Conservation (phyloP, 1,284 basidiomycete species). For the Wolfiporia cocos region DNA sequence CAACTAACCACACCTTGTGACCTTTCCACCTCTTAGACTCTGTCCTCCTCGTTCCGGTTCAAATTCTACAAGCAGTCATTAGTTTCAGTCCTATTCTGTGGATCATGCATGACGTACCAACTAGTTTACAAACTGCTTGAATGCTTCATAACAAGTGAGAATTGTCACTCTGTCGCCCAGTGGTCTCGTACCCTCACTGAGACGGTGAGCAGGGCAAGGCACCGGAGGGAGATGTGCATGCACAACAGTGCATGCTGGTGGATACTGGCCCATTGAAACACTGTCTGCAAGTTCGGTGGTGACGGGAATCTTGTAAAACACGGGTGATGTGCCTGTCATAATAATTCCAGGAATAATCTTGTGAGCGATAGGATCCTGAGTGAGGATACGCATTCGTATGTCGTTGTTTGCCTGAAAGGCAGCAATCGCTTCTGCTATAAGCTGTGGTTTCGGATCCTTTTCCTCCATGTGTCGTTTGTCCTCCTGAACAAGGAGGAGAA, state of each 20-base stretch:
- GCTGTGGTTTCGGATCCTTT: conserved; percentile 18
- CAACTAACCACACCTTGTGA: no score
- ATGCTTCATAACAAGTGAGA: conserved; percentile 25
- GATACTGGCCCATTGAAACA: conserved; percentile 5
- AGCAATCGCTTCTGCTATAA: conserved; percentile 25
- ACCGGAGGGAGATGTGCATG: conserved; percentile 16
- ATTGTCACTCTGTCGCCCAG: conserved; percentile 24
- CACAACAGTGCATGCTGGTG: conserved; percentile 11
- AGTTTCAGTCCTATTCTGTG: no score
- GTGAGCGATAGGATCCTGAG: conserved; percentile 8
- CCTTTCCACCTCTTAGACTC: no score
- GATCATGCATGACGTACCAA: no score
- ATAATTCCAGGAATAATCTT: conserved; percentile 23
- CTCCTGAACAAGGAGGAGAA: conserved; percentile 27
- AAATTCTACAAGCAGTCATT: no score
- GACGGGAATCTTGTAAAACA: conserved; percentile 9
- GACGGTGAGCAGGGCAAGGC: conserved; percentile 18
- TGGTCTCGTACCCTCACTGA: conserved; percentile 25
- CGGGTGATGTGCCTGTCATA: conserved; percentile 20
- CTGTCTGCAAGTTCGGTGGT: conserved; percentile 4
- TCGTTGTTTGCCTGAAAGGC: conserved; percentile 24
- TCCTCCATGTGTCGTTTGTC: conserved; percentile 17
- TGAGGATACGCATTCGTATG: conserved; percentile 11
- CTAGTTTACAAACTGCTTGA: conserved; percentile 16
- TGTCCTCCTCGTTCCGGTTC: no score